phyloP scores from a whole-genome alignment of 306 rosid species.

The Dicorynia guianensis region DNA sequence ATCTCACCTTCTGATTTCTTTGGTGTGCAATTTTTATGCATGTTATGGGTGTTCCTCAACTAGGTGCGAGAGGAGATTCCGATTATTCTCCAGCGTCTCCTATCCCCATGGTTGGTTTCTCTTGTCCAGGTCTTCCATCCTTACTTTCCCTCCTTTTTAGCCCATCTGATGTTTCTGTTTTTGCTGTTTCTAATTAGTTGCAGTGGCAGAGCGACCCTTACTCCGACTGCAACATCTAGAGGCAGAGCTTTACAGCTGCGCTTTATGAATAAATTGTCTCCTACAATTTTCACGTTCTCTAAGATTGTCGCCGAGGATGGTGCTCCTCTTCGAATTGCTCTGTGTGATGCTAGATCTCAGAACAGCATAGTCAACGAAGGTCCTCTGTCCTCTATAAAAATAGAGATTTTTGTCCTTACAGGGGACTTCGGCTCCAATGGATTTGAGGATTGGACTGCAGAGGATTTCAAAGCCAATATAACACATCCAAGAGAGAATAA shows the following conservation, averaged over 20 bases:
- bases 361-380: conserved; percentile 18
- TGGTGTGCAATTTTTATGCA: background rate
- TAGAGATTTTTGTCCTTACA: conserved; percentile 47
- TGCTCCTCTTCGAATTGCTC: conserved; percentile 34
- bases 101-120: conserved; percentile 49
- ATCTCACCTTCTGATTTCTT: background rate
- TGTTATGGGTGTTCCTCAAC: background rate
- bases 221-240: conserved; percentile 29
- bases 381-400: conserved; percentile 40
- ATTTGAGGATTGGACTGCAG: conserved; percentile 54
- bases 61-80: conserved; percentile 50
- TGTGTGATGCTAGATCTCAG: conserved; percentile 42
- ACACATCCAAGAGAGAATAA: conserved; percentile 43
- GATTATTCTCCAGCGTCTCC: background rate
- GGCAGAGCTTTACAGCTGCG: conserved; percentile 44
- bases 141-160: too few species aligned
- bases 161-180: background rate
- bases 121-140: background rate
- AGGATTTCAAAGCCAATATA: conserved; percentile 43
- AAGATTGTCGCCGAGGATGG: conserved; percentile 36
- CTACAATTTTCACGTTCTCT: conserved; percentile 42
- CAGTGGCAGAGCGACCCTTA: background rate
- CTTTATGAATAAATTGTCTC: conserved; percentile 37
- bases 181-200: conserved; percentile 17
- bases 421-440: conserved; percentile 51